A percentile compares a stretch with the other conserved stretches of the same genome.
Conservation (phyloP, 306 rosid genomes). For the Erythrophleum fordii region DNA sequence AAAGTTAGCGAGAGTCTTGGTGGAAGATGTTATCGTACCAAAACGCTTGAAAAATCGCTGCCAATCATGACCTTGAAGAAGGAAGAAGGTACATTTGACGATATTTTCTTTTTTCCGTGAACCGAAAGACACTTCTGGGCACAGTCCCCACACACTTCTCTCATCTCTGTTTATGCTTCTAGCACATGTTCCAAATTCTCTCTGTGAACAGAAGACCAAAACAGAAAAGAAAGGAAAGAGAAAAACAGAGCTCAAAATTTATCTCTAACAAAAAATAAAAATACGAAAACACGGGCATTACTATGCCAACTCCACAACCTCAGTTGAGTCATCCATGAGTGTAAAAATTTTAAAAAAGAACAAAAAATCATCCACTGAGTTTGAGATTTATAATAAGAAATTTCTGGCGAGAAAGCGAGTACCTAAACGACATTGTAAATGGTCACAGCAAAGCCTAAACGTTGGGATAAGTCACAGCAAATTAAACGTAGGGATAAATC, state of each 20-base stretch:
- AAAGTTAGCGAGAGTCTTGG: background rate
- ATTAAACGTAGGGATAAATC: background rate
- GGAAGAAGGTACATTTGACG: slow-evolving; percentile 34
- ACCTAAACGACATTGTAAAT: background rate
- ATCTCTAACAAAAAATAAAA: background rate
- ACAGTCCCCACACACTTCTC: slow-evolving; percentile 49
- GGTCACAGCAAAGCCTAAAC: background rate
- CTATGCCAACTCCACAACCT: background rate
- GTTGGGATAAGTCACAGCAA: background rate
- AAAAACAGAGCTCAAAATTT: background rate
- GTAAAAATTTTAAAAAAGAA: too few relatives aligned
- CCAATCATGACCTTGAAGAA: slow-evolving; percentile 72
- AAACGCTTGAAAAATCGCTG: slow-evolving; percentile 34
- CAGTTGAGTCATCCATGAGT: background rate
- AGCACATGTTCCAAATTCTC: background rate
- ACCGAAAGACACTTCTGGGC: slow-evolving; percentile 42
- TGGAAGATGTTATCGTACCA: slow-evolving; percentile 47
- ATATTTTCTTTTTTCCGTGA: slow-evolving; percentile 45
- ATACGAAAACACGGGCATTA: background rate
- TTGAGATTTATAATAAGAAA: background rate
- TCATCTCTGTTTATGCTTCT: slow-evolving; percentile 4
- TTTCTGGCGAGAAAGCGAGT: background rate
- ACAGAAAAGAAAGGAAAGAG: background rate
- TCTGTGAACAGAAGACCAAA: background rate
- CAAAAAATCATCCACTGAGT: background rate